Evolutionary conservation across 805 yeast species (phyloP), one percentile per base, ranked within the genome.

Genomic region (Candida verbasci): DNA sequence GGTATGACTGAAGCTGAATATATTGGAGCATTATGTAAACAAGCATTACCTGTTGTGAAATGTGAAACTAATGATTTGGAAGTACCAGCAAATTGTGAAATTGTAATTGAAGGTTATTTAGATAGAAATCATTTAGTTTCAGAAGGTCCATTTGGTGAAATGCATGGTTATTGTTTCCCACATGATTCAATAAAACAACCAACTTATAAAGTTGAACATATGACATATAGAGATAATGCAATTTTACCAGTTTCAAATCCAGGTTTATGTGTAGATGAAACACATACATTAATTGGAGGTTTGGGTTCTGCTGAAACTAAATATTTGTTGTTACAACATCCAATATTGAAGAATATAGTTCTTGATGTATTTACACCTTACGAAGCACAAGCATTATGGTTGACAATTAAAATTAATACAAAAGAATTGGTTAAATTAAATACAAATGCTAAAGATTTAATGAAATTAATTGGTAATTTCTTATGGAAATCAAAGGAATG

Each of bases 31-130:
- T 24, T 24, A n/a, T 9, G 11, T 11, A 24, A 24, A 9, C n/a
- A 24, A 24, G 14, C 25, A 11, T 4, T 24, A 5, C 25, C 25
- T 4, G 25, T 24, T 24, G 25, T 24, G 10, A 24, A 24, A 24
- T 24, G 25, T 24, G 25, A 24, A n/a, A 24, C 25, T 24, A 24
- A 24, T 24, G 25, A 24, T 24, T 24, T 24, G 25, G 25, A 24
- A 24, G 25, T 24, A 5, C 25, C 25, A 5, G 25, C 25, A 11
- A n/a, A 24, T 24, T 24, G 25, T 24, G 25, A 24, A 24, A 7
- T 24, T 24, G 25, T 24, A 24, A 7, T 24, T 5, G 25, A 24
- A 24, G 25, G 25, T 11, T 24, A 11, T 24, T 24, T 24, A 24
- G 25, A 24, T 24, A 24, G 14, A 24, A 9, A 24, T 4, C 6